Conservation (phyloP, 2,329 filamentous ascomycete species). For the Trichophyton verrucosum region DNA sequence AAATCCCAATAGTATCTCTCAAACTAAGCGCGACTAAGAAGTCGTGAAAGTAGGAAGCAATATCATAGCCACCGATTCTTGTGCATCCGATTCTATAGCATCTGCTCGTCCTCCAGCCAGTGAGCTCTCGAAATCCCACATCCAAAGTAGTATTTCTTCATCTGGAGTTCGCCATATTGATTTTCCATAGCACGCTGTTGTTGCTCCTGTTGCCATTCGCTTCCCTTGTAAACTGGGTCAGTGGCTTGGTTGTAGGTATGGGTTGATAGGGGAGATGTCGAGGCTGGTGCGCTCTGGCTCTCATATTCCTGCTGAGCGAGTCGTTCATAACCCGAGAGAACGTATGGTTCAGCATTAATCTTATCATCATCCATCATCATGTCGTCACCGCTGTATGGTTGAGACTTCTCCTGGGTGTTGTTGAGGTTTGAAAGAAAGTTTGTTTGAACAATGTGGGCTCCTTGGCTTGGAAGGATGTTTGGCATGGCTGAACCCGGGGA, state of each 20-base stretch:
- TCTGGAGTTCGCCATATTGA: slow-evolving; percentile 28
- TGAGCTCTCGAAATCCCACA: slow-evolving; percentile 14
- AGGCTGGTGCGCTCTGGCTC: slow-evolving; percentile 5
- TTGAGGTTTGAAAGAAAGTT: neutral
- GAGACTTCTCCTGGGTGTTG: neutral
- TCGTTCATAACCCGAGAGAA: slow-evolving; percentile 66
- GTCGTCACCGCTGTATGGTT: slow-evolving; percentile 10
- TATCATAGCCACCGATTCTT: neutral
- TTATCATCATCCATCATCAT: slow-evolving; percentile 38
- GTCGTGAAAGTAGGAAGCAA: neutral
- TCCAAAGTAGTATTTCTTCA: slow-evolving; percentile 19
- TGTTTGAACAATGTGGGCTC: slow-evolving; percentile 1
- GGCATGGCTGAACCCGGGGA: slow-evolving; percentile 46
- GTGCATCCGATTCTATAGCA: slow-evolving; percentile 10
- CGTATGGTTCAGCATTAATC: slow-evolving; percentile 62
- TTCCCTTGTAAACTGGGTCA: slow-evolving; percentile 33
- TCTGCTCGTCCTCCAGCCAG: slow-evolving; percentile 16
- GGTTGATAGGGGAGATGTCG: slow-evolving; percentile 14
- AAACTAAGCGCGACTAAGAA: neutral
- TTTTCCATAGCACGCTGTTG: slow-evolving; percentile 22
- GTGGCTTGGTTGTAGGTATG: slow-evolving; percentile 24
- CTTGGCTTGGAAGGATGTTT: neutral
- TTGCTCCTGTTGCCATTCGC: slow-evolving; percentile 23
- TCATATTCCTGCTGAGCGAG: slow-evolving; percentile 50
- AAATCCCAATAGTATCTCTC: neutral